Evolutionary conservation across 345 rosid genomes (phyloP).

Genomic region (Citropsis articulata): DNA sequence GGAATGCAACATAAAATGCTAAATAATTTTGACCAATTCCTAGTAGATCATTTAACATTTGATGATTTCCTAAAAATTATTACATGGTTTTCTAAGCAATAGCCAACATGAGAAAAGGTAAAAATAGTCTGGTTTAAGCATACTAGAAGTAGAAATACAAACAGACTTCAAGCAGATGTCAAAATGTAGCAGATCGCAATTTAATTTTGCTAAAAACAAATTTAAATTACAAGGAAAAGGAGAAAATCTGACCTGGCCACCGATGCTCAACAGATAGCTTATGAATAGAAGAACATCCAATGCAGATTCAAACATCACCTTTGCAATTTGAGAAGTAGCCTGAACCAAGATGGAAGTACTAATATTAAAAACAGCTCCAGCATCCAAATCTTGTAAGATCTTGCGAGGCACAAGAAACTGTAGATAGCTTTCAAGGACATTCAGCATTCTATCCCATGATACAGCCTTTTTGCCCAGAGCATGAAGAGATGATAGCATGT

Average conservation of each 20-base stretch:
- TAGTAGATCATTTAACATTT: neutral
- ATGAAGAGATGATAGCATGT: slow-evolving; percentile 68
- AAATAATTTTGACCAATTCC: neutral
- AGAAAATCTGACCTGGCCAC: slow-evolving; percentile 70
- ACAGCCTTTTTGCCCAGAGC: slow-evolving; percentile 58
- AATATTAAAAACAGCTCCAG: slow-evolving; percentile 42
- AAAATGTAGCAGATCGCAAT: neutral
- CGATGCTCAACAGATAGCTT: slow-evolving; percentile 64
- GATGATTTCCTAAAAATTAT: neutral
- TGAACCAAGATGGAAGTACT: slow-evolving; percentile 56
- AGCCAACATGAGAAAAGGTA: neutral
- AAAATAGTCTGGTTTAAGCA: neutral
- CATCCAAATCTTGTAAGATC: slow-evolving; percentile 39
- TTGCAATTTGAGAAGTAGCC: slow-evolving; percentile 78
- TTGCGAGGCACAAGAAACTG: slow-evolving; percentile 77
- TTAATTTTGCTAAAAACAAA: neutral
- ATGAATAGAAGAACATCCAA: slow-evolving; percentile 69
- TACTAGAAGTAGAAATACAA: neutral
- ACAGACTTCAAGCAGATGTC: neutral
- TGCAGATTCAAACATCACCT: slow-evolving; percentile 85
- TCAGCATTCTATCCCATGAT: slow-evolving; percentile 73
- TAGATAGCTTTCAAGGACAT: slow-evolving; percentile 57
- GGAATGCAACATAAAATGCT: neutral
- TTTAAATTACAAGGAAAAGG: neutral
- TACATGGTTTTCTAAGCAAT: neutral